Percentiles rank a stretch among this genome's conserved stretches.
Evolutionary conservation across 257 asterid species (phyloP).

Genomic region (Gentiana straminea): DNA sequence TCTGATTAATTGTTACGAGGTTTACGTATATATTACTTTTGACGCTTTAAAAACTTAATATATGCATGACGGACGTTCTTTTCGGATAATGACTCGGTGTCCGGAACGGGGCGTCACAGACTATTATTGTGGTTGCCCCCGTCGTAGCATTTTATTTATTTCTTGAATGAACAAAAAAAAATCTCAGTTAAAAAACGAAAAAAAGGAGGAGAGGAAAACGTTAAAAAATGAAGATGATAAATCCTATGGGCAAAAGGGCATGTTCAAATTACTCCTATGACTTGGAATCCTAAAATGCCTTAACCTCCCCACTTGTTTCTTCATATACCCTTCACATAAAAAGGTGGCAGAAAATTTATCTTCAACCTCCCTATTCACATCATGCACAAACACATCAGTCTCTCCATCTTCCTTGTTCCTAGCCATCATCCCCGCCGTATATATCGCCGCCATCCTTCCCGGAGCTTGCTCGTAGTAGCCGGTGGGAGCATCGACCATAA

Average conservation of each 20-base stretch:
- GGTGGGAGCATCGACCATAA: constrained; percentile 92
- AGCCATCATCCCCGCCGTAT: constrained; percentile 96
- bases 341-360: constrained; percentile 56
- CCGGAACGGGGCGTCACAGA: no score
- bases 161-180: constrained; percentile 3
- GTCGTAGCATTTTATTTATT: no score
- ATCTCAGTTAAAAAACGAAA: neutral
- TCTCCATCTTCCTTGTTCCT: constrained; percentile 39
- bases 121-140: no score
- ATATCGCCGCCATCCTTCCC: constrained; percentile 82
- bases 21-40: no score
- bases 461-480: constrained; percentile 84
- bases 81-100: no score
- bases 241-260: constrained; percentile 60
- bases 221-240: no score
- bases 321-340: constrained; percentile 69
- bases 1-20: no score
- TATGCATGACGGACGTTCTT: no score
- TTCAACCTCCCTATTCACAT: constrained; percentile 82
- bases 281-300: constrained; percentile 77
- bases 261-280: constrained; percentile 34
- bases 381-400: constrained; percentile 81
- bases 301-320: constrained; percentile 66
- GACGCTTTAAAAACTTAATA: no score
- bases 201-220: neutral